phyloP scores from a whole-genome alignment of 345 rosid genomes.

The Pistacia vera region DNA sequence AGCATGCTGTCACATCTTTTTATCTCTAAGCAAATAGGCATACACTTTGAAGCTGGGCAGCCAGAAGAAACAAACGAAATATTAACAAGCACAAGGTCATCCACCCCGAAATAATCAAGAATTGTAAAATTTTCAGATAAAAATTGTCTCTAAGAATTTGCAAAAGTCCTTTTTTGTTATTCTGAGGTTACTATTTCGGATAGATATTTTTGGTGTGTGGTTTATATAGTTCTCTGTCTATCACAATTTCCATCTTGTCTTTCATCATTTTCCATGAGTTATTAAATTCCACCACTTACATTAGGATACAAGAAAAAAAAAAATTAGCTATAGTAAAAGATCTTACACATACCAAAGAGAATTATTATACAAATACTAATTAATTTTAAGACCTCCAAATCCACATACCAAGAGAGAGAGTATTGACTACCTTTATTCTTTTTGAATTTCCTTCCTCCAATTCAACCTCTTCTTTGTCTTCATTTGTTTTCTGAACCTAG shows the following conservation, averaged over 20 bases:
- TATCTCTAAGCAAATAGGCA: too few relatives aligned
- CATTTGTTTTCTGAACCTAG: constrained; percentile 34
- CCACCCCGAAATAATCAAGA: not conserved
- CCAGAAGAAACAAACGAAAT: not conserved
- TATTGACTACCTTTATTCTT: constrained; percentile 50
- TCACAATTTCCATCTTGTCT: not conserved
- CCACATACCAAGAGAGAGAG: not conserved
- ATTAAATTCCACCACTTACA: not conserved
- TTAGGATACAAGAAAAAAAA: not conserved
- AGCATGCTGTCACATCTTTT: not conserved
- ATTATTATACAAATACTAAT: not conserved
- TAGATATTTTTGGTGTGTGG: not conserved
- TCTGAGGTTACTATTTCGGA: not conserved
- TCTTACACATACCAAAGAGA: not conserved
- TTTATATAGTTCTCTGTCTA: not conserved
- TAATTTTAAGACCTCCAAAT: not conserved
- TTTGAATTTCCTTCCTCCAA: constrained; percentile 35
- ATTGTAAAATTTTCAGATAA: not conserved
- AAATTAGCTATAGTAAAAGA: not conserved
- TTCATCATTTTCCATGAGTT: not conserved
- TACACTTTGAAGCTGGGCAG: too few relatives aligned
- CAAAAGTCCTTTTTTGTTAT: not conserved
- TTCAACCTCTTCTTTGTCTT: constrained; percentile 30
- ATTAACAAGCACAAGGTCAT: not conserved
- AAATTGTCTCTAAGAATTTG: not conserved